Percentiles rank a stretch among this genome's conserved stretches.
These are phyloP conservation scores for Xerocomus amazonicus DNA, from an alignment of 1,284 basidiomycete genomes.

Conservation along the genomic window DNA sequence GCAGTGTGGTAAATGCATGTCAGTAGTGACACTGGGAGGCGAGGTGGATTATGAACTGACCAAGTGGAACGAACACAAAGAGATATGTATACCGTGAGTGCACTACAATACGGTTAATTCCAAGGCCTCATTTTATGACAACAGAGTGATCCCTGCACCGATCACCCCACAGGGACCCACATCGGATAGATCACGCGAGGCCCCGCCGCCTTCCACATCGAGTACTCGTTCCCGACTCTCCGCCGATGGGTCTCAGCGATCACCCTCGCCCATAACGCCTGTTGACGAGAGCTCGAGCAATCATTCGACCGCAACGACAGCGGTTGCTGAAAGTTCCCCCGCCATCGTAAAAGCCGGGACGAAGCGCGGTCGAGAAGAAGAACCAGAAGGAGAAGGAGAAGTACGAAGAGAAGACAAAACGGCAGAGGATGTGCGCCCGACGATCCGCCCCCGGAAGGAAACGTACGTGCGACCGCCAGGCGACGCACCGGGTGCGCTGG, in stretches of 20 bases:
- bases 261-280: conserved; percentile 30
- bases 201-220: conserved; percentile 21
- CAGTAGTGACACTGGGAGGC: conserved; percentile 40
- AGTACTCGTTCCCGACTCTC: conserved; percentile 16
- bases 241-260: conserved; percentile 15
- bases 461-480: conserved; percentile 39
- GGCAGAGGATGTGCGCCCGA: conserved; percentile 39
- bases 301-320: conserved; percentile 42
- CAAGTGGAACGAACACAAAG: conserved; percentile 60
- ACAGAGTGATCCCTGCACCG: conserved; percentile 19
- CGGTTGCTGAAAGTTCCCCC: conserved; percentile 33
- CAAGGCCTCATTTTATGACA: conserved; percentile 6
- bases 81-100: conserved; percentile 44
- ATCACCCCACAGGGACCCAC: conserved; percentile 21
- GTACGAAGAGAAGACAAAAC: conserved; percentile 39
- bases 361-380: conserved; percentile 49
- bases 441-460: conserved; percentile 49
- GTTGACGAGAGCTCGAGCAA: conserved; percentile 29
- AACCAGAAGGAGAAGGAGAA: conserved; percentile 16
- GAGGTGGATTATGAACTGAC: conserved; percentile 53
- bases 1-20: conserved; percentile 49
- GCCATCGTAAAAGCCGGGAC: conserved; percentile 25
- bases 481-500: conserved; percentile 33
- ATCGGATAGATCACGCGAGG: conserved; percentile 12
- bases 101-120: conserved; percentile 1